A percentile compares a stretch with the other conserved stretches of the same genome.
Conservation (phyloP, 2,329 filamentous ascomycete species). For the Diplocarpon mali region DNA sequence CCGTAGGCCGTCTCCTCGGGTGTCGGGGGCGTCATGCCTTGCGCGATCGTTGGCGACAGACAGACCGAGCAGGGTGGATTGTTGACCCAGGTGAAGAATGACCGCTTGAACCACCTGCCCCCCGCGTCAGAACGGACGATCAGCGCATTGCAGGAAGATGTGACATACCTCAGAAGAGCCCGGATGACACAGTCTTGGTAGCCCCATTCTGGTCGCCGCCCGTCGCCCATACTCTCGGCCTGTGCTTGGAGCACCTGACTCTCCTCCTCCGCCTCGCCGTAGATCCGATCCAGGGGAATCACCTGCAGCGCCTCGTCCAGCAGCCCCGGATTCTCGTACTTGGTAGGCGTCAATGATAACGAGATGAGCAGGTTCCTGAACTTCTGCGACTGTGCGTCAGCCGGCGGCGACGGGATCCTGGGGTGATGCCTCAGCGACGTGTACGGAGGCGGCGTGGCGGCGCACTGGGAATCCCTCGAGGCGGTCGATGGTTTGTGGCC, state of each 20-base stretch:
- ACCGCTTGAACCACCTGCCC: constrained; percentile 84
- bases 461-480: constrained; percentile 30
- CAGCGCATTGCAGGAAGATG: constrained; percentile 9
- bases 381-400: constrained; percentile 59
- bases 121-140: constrained; percentile 11
- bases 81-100: constrained; percentile 95
- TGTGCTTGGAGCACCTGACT: constrained; percentile 77
- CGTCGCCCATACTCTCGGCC: constrained; percentile 75
- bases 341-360: constrained; percentile 76
- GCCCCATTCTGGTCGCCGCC: constrained; percentile 77
- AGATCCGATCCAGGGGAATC: constrained; percentile 83
- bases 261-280: constrained; percentile 89
- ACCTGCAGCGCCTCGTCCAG: constrained; percentile 82
- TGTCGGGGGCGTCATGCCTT: constrained; percentile 73
- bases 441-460: constrained; percentile 44
- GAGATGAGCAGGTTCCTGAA: constrained; percentile 77
- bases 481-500: constrained; percentile 35
- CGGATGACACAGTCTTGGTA: constrained; percentile 95
- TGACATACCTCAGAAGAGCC: constrained; percentile 64
- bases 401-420: constrained; percentile 63
- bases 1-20: constrained; percentile 85
- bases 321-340: constrained; percentile 92
- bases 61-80: constrained; percentile 82
- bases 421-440: constrained; percentile 52
- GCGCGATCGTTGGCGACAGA: constrained; percentile 68